phyloP scores from a whole-genome alignment of 2,329 filamentous ascomycete genomes.

The Amesomyces nigricolor region DNA sequence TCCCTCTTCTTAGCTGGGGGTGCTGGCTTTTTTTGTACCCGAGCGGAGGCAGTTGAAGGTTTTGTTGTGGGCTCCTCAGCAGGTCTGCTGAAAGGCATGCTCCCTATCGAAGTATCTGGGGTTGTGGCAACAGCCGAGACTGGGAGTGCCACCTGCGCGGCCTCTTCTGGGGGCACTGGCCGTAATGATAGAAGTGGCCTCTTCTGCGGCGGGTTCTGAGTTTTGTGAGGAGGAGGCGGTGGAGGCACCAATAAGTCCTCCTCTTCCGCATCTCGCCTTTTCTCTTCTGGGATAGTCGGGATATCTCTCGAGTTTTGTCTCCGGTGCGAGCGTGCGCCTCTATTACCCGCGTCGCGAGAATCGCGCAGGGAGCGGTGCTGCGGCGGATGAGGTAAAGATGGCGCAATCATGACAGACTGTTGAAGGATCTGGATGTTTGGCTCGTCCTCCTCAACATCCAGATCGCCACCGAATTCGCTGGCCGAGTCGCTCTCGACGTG shows the following conservation, averaged over 20 bases:
- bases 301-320: slow-evolving; percentile 35
- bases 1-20: slow-evolving; percentile 1
- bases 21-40: background rate
- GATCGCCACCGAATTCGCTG: slow-evolving; percentile 42
- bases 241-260: slow-evolving; percentile 33
- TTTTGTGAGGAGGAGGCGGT: slow-evolving; percentile 28
- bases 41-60: background rate
- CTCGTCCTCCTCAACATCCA: slow-evolving; percentile 37
- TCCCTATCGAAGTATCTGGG: slow-evolving; percentile 17
- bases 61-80: slow-evolving; percentile 6
- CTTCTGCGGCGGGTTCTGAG: slow-evolving; percentile 31
- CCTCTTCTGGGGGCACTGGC: slow-evolving; percentile 21
- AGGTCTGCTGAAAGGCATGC: slow-evolving; percentile 7
- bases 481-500: slow-evolving; percentile 35
- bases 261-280: slow-evolving; percentile 37
- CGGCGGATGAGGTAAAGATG: slow-evolving; percentile 36
- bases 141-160: slow-evolving; percentile 18
- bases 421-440: slow-evolving; percentile 42
- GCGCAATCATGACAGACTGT: slow-evolving; percentile 37
- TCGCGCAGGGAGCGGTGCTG: slow-evolving; percentile 49
- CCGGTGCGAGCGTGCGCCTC: slow-evolving; percentile 29
- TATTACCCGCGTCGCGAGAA: slow-evolving; percentile 47
- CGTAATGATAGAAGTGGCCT: slow-evolving; percentile 22
- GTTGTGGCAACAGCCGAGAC: slow-evolving; percentile 21
- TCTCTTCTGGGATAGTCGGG: slow-evolving; percentile 44